Base-by-base conservation (phyloP, 331 rosid genomes). In the Arachis monticola region DNA sequence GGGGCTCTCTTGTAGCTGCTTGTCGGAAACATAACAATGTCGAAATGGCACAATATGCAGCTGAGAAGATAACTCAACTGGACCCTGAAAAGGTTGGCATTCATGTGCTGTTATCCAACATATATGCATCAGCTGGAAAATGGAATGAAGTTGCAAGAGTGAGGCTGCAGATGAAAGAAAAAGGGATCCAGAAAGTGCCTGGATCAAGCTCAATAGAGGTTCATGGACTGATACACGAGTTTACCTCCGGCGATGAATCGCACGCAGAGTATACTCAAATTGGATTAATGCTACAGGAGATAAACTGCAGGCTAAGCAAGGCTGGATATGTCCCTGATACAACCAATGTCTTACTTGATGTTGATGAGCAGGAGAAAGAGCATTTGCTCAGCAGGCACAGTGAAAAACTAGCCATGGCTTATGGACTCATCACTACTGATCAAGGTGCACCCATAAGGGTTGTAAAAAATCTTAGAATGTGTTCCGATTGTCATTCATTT, bases 71-170 rank as follows among this genome's bases (percentile, higher is more conserved):
- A 51, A 83, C 69, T 60, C 77, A 81, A 67, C 67, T 88, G 77
- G 83, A 81, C 72, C 83, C 93, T 11, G 88, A 85, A 61, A 80
- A 72, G 74, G 76, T 85, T 32, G 97, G 92, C 14, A 66, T 75
- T 76, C 93, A 75, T 45, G 93, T 91, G 69, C 87, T 89, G 62
- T 75, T 91, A 41, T 91, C 98, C 35, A 91, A 93, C 79, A 83
- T 90, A 70, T 86, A 91, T 77, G 97, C 97, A 61, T 89, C 87
- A 13, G 86, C 97, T 52, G 89, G 89, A 64, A 87, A 82, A 75
- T 90, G 98, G 98, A 83, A 9, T 17, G 93, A 91, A 53, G 97
- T 91, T 58, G 93, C 97, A 53, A 85, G 89, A 79, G 96, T 93
- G 76, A 91, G 98, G 85, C 41, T 89, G 66, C 86, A 79, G 13